Percentiles rank a stretch among this genome's conserved stretches.
Conservation (phyloP, 1,284 basidiomycete genomes). For the Thecaphora thlaspeos region DNA sequence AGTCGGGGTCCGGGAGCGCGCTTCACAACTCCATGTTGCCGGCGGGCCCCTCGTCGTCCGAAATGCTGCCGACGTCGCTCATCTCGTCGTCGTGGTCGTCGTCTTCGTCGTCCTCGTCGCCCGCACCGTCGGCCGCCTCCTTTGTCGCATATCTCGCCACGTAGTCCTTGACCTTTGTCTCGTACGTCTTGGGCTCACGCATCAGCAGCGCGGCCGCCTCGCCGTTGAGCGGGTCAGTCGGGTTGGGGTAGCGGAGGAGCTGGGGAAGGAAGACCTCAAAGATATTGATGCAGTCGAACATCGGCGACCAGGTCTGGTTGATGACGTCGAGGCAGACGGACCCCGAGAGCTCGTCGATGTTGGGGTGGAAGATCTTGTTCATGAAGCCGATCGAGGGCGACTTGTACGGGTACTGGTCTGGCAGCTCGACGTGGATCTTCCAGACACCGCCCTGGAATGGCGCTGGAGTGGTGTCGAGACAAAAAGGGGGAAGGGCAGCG, state of each 20-base stretch:
- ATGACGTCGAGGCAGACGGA: slow-evolving; percentile 53
- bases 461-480: slow-evolving; percentile 66
- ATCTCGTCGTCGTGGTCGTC: slow-evolving; percentile 47
- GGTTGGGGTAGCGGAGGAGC: slow-evolving; percentile 93
- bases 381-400: slow-evolving; percentile 98
- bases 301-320: slow-evolving; percentile 50
- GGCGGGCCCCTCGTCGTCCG: slow-evolving; percentile 32
- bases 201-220: slow-evolving; percentile 94
- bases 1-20: not conserved
- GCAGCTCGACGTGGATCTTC: slow-evolving; percentile 99
- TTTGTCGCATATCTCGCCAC: slow-evolving; percentile 44
- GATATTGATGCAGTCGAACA: slow-evolving; percentile 91
- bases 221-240: slow-evolving; percentile 94
- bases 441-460: slow-evolving; percentile 94
- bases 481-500: no score
- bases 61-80: slow-evolving; percentile 54
- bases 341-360: slow-evolving; percentile 82
- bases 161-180: slow-evolving; percentile 48
- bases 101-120: slow-evolving; percentile 39
- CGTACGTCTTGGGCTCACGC: slow-evolving; percentile 80
- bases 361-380: slow-evolving; percentile 99
- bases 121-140: slow-evolving; percentile 33
- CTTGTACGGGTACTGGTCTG: slow-evolving; percentile 98
- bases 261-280: slow-evolving; percentile 98
- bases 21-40: slow-evolving; percentile 42